Base-by-base conservation (phyloP, 1,139 yeast species). In the Geotrichum phurueaensis region DNA sequence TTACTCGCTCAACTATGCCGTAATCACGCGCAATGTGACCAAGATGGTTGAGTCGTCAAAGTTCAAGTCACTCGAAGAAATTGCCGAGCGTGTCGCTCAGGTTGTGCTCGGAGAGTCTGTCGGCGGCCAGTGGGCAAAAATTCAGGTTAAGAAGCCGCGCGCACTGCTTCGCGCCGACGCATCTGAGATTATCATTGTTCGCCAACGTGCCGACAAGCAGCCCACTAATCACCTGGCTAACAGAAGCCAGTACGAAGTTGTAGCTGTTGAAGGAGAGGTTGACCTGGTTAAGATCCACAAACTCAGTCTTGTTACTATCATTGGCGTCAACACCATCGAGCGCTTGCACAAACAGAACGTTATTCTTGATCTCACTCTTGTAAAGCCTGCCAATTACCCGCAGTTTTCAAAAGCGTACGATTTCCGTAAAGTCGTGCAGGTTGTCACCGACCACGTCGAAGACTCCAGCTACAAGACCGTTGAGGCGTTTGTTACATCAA, bases 281-380 rank as follows among this genome's bases (percentile, higher is more conserved):
- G 89, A 84, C 66, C 66, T 68, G 12, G 76, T 87, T 7, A 72
- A 70, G 36, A 81, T 87, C 47, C 76, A 77, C 33, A 81, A 82
- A 15, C 75, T 92, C 57, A 79, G 81, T 60, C 73, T 89, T 33
- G 79, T 87, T 57, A 87, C 97, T 0, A 79, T 91, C 50, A 88
- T 94, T 66, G 99, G 99, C 2, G 95, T 94, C 9, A 92, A 90
- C 75, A 87, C 92, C 0, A 89, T 91, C 74, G 99, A 94, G 71
- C 78, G 98, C 64, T 73, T 86, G 45, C 86, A 87, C 69, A 83
- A 83, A 66, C 99, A 94, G 73, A 84, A 82, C 63, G 87, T 89
- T 10, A 79, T 84, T 29, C 76, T 92, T 43, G 88, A 86, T 65
- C 71, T 86, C 62, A 73, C 76, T 3, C 71, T 79, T 22, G 73